phyloP scores from a whole-genome alignment of 371 early-diverging fungal genomes.

The Entomophthora muscae region DNA sequence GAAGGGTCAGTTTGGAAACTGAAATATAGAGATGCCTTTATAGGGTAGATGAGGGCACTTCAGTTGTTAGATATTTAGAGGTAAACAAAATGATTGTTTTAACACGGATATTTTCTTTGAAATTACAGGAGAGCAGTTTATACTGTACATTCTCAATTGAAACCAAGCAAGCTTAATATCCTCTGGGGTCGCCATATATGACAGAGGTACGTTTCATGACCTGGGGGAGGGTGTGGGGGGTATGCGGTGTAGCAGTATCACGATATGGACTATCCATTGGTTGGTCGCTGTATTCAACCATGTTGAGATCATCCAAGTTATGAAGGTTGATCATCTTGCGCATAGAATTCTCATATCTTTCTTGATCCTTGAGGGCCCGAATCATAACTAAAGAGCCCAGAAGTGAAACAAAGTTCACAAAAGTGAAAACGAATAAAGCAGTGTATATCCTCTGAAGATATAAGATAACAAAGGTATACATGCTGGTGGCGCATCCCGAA shows the following conservation, averaged over 20 bases:
- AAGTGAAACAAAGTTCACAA: constrained; percentile 16
- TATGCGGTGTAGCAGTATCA: not conserved
- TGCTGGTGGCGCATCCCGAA: not conserved
- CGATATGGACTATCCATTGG: not conserved
- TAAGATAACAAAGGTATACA: constrained; percentile 11
- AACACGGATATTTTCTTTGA: too few species aligned
- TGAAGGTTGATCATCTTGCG: constrained; percentile 8
- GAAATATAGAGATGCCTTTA: too few species aligned
- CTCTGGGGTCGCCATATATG: not conserved
- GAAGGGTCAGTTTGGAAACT: too few species aligned
- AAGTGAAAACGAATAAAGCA: constrained; percentile 17
- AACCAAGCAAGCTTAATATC: too few species aligned
- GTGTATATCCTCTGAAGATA: constrained; percentile 19
- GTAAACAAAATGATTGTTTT: too few species aligned
- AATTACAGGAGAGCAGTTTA: too few species aligned
- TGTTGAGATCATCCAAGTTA: constrained; percentile 12
- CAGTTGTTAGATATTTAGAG: too few species aligned
- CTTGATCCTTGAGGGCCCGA: constrained; percentile 18
- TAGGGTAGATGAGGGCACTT: too few species aligned
- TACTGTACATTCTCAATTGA: too few species aligned
- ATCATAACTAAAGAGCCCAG: constrained; percentile 16
- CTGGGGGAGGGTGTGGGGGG: not conserved
- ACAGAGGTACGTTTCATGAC: not conserved
- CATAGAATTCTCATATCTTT: constrained; percentile 13
- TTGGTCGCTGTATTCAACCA: not conserved